phyloP scores from a whole-genome alignment of 495 filamentous ascomycete species.

The Aspergillus kassunensis region DNA sequence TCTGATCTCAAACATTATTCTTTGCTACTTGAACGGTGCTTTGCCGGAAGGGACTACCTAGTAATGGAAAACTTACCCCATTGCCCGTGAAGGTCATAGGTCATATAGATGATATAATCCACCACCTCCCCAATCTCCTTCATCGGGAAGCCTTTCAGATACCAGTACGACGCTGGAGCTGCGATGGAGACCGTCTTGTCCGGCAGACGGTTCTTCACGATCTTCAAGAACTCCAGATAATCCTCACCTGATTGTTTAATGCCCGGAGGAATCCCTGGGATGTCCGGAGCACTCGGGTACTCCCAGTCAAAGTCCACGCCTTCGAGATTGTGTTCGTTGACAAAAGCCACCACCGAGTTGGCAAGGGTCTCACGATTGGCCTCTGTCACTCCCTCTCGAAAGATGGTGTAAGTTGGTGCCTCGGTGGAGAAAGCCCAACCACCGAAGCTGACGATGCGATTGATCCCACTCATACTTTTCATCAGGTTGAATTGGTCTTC shows the following conservation, averaged over 20 bases:
- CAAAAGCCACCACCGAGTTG: conserved; percentile 14
- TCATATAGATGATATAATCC: conserved; percentile 24
- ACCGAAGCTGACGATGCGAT: conserved; percentile 41
- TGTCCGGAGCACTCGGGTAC: conserved; percentile 26
- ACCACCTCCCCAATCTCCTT: conserved; percentile 16
- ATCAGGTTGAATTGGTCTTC: conserved; percentile 21
- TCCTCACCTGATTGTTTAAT: conserved; percentile 6
- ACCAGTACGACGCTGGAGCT: conserved; percentile 28
- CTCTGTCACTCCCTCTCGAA: conserved; percentile 25
- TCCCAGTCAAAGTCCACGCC: conserved; percentile 6
- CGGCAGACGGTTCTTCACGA: background rate
- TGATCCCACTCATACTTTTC: conserved; percentile 2
- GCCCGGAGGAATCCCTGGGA: conserved; percentile 34
- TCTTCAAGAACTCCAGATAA: conserved; percentile 25
- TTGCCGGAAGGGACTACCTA: too few relatives aligned
- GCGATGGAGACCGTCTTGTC: conserved; percentile 15
- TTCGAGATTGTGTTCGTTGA: background rate
- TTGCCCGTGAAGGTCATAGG: background rate
- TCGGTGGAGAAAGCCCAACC: conserved; percentile 46
- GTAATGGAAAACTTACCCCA: too few relatives aligned
- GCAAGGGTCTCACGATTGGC: background rate
- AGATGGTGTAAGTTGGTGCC: conserved; percentile 28
- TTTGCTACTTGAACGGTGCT: too few relatives aligned
- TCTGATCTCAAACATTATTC: too few relatives aligned
- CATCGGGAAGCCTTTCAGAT: conserved; percentile 30